Conservation (phyloP, 345 rosid species). For the Euphorbia lathyris region DNA sequence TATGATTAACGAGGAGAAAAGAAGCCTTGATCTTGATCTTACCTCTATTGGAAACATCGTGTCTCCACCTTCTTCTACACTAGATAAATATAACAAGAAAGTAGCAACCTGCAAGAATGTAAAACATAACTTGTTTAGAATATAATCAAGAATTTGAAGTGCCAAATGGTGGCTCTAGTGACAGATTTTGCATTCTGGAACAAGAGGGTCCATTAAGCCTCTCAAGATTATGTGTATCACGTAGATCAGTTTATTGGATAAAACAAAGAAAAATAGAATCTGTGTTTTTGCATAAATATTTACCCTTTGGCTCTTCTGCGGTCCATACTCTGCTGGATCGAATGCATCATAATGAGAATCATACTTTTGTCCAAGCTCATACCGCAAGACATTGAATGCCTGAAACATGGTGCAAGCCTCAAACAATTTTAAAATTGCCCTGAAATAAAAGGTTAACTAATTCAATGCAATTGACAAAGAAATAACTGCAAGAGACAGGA, state of each 20-base stretch:
- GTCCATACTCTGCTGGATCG: slow-evolving; percentile 72
- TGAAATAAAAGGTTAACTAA: slow-evolving; percentile 36
- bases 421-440: slow-evolving; percentile 33
- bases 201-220: background rate
- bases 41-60: slow-evolving; percentile 73
- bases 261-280: background rate
- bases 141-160: background rate
- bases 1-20: slow-evolving; percentile 3
- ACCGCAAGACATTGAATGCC: slow-evolving; percentile 84
- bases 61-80: slow-evolving; percentile 69
- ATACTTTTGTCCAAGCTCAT: slow-evolving; percentile 86
- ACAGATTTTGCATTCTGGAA: background rate
- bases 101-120: slow-evolving; percentile 45
- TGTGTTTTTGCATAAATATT: background rate
- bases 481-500: background rate
- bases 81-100: slow-evolving; percentile 60
- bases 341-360: slow-evolving; percentile 87
- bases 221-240: background rate
- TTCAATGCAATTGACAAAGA: slow-evolving; percentile 21
- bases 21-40: slow-evolving; percentile 8
- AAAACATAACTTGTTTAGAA: background rate
- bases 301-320: slow-evolving; percentile 62
- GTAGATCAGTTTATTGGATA: background rate
- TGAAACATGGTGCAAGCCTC: slow-evolving; percentile 49
- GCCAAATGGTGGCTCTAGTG: background rate